Base-by-base conservation (phyloP, 2,329 filamentous ascomycete species). In the Fulvia fulva region DNA sequence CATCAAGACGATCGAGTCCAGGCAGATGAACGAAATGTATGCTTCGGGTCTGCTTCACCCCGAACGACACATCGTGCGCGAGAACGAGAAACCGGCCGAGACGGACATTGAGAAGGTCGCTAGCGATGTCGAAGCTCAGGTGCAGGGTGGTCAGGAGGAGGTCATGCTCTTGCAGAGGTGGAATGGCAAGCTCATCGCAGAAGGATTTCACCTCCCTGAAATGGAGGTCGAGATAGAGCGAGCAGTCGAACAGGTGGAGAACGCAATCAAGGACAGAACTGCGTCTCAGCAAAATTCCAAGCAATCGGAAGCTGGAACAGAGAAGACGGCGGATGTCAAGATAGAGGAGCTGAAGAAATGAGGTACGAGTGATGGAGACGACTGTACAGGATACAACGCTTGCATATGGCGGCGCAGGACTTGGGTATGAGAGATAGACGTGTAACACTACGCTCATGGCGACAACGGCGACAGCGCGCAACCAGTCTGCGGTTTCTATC, bases 11-110 rank as follows among this genome's bases (percentile, higher is more conserved):
- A 79, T 80, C 14, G 86, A 91, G 0, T 91, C 88, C 0, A 76
- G 82, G 14, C 78, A 83, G 6, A 81, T 99, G 49, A 89, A 96
- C 71, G 77, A 85, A 52, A 79, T 95, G 52, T 99, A 97, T 72
- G 76, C 81, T 1, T 75, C 76, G 16, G 78, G 78, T 25, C 71
- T 80, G 23, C 74, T 78, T 60, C 74, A 80, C 54, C 73, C 75
- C 0, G 74, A 75, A 1, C 73, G 76, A 41, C 55, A 73, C 30
- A 66, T 73, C 16, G 74, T 75, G 1, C 73, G 76, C 43, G 71
- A 72, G 5, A 74, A 75, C 1, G 70, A 71, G 2, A 59, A 59
- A 0, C 76, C 76, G 1, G 73, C 72, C 5, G 61, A 63, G 7
- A 66, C 74, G 25, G 74, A 79, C 51, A 71, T 73, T 11, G 66